Base-by-base conservation (phyloP, 1,284 basidiomycete genomes). In the Irpex sp. region DNA sequence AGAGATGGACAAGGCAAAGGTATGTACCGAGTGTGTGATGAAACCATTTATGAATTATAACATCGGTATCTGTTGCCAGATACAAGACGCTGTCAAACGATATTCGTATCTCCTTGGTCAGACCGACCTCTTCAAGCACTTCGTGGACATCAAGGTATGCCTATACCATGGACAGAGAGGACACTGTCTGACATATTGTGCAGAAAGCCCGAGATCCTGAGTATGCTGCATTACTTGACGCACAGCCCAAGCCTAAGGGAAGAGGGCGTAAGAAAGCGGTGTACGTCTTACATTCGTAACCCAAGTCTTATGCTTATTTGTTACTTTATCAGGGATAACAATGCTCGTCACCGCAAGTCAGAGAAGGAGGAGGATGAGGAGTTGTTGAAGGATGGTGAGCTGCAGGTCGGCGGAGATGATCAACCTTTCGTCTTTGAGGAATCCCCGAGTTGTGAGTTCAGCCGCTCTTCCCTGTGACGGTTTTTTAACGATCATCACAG, bases 301-400 rank as follows among this genome's bases (percentile, higher is more conserved):
- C 11, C 47, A 11, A 26, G 11, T 39, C 26, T 21, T 11, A 15
- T 58, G 46, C 39, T 7, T 5, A 5, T 7, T 26, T 15, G n/a
- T 36, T 33, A 33, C 60, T 21, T 51, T 26, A 9, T 43, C 64
- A 90, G 87, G 58, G 88, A 90, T 68, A 89, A 89, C 63, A 92
- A 82, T 64, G 83, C 91, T 60, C 88, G 95, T 47, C 93, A 95
- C 70, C 87, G 97, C 61, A 98, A 97, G 77, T 96, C 94, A 0
- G 97, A 99, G 76, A 98, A 98, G 77, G 97, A 98, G 72, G 97
- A 98, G 74, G 97, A 98, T 66, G 95, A 98, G 69, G 96, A 98
- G 76, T 72, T 98, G 71, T 77, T 98, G 58, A 93, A 95, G 68
- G 94, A 95, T 61, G 91, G 87, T 2, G 92, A 94, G 67, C 82